Evolutionary conservation across 2,329 filamentous ascomycete genomes (phyloP), one percentile per base, ranked within the genome.

Genomic region (Plectosphaerella cucumerina): DNA sequence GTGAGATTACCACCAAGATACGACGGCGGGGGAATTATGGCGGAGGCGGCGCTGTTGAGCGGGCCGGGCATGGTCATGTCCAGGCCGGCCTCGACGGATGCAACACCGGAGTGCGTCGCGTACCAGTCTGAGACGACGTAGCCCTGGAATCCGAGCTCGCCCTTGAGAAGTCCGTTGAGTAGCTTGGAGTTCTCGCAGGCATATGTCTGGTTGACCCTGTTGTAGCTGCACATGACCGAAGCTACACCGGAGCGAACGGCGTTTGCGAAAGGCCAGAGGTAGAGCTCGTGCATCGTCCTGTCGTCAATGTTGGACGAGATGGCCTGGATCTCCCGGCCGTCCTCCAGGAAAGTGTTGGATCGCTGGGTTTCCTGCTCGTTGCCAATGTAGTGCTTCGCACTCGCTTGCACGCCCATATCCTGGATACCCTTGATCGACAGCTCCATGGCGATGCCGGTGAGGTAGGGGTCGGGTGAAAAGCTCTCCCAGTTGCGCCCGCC

Each of bases 1-100:
- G 86, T 94, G 33, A 97, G 76, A 58, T 94, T 91, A 81, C 89
- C 93, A 15, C 96, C 78, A 44, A 89, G 86, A 50, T 95, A 71
- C 3, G 22, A 20, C 20, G 15, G 21, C n/a, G n/a, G n/a, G n/a
- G n/a, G n/a, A n/a, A n/a, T 51, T 90, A 91, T 4, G 71, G 10
- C 78, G 17, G 85, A 82, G 74, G 20, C 77, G 80, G 50, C 71
- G 77, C 17, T 70, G 2, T 82, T 2, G 73, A 66, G 67, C 68
- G 20, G 61, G 10, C 23, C 23, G 0, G 85, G 85, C 85, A 88
- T 88, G 3, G 77, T 74, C 83, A 89, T 86, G 55, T 89, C 85
- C 2, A 88, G 69, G 0, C 85, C 85, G 18, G 79, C 75, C 41
- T 86, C 66, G 0, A 82, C 80, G 23, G 81, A 82, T 1, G 72